A percentile compares a stretch with the other conserved stretches of the same genome.
Evolutionary conservation across 169 alveolate genomes (phyloP).

Genomic region (Eimeria falciformis): DNA sequence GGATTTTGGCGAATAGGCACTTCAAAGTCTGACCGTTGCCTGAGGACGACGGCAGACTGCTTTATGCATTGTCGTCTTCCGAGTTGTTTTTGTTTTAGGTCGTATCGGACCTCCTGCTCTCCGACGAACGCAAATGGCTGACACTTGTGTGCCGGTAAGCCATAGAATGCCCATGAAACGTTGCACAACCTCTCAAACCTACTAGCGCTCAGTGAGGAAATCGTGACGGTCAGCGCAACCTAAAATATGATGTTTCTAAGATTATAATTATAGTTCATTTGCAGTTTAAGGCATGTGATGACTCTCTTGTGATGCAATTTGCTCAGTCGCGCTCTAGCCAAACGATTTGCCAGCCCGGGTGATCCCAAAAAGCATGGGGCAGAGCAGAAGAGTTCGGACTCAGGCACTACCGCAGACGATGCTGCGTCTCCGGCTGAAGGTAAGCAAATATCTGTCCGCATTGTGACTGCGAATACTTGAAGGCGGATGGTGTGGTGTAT

Average conservation of each 20-base stretch:
- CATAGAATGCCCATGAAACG: neutral
- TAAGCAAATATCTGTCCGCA: neutral
- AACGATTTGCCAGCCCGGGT: constrained; percentile 12
- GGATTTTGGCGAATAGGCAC: too few species aligned
- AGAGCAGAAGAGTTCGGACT: neutral
- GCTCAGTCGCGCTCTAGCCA: constrained; percentile 72
- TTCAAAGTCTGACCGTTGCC: too few species aligned
- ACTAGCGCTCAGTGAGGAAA: too few species aligned
- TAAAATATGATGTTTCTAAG: too few species aligned
- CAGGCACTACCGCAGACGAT: neutral
- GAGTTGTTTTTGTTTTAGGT: constrained; percentile 27
- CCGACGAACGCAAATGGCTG: constrained; percentile 78
- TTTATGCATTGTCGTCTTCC: neutral
- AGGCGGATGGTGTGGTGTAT: too few species aligned
- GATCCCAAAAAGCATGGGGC: neutral
- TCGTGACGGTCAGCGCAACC: too few species aligned
- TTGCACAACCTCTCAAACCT: too few species aligned
- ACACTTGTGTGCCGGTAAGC: constrained; percentile 76
- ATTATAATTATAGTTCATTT: too few species aligned
- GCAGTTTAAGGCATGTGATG: neutral
- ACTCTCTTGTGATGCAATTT: neutral
- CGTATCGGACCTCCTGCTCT: constrained; percentile 74
- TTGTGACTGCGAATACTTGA: too few species aligned
- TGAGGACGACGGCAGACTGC: too few species aligned
- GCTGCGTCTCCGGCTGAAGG: constrained; percentile 6